Percentiles rank a stretch among this genome's conserved stretches.
Conservation (phyloP, 306 rosid species). For the Neltuma alba region DNA sequence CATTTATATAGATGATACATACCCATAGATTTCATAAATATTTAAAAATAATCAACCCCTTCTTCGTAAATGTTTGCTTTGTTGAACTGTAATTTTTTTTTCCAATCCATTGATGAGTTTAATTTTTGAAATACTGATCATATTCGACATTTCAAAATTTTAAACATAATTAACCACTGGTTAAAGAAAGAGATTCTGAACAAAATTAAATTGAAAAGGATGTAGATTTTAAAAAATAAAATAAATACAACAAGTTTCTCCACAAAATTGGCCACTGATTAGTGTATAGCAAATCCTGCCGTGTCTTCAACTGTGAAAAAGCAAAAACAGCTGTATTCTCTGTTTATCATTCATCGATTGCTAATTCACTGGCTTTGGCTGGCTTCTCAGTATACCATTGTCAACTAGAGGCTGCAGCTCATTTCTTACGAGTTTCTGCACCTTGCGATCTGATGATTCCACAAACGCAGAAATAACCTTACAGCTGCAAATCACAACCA, state of each 20-base stretch:
- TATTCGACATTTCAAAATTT: neutral
- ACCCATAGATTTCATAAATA: neutral
- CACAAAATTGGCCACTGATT: conserved; percentile 35
- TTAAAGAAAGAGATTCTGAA: neutral
- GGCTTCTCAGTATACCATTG: conserved; percentile 56
- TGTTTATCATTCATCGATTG: conserved; percentile 28
- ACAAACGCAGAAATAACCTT: conserved; percentile 81
- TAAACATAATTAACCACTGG: neutral
- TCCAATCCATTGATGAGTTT: neutral
- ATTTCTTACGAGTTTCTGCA: conserved; percentile 52
- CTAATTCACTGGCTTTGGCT: conserved; percentile 37
- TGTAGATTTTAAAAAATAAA: neutral
- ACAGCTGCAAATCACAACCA: conserved; percentile 59
- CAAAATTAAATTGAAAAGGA: neutral
- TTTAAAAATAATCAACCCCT: neutral
- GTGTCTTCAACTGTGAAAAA: neutral
- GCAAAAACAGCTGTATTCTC: conserved; percentile 6
- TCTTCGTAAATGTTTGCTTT: neutral
- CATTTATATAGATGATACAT: neutral
- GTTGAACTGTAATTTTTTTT: neutral
- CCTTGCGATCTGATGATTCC: conserved; percentile 67
- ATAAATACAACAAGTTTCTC: conserved; percentile 31
- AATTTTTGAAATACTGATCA: neutral
- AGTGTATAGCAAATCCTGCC: neutral
- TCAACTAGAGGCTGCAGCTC: conserved; percentile 81